Conservation (phyloP, 176 grass and related monocot species). For the Paspalum vaginatum region DNA sequence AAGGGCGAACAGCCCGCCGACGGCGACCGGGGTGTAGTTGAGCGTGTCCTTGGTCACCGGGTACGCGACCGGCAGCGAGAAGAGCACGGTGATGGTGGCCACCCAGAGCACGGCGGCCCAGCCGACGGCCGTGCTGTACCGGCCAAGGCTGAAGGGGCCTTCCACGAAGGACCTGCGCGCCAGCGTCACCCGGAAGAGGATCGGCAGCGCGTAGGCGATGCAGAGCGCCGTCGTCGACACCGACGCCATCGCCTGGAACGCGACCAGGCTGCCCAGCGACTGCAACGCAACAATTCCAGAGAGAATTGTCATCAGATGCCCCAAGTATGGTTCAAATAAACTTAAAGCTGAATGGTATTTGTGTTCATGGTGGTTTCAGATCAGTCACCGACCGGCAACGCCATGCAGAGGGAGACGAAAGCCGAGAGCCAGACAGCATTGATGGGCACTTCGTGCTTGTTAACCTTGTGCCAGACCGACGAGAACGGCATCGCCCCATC, state of each 20-base stretch:
- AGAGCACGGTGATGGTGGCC: conserved; percentile 78
- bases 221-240: conserved; percentile 79
- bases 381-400: conserved; percentile 73
- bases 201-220: conserved; percentile 82
- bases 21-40: conserved; percentile 70
- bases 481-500: conserved; percentile 91
- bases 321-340: too few relatives aligned
- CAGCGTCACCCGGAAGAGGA: conserved; percentile 76
- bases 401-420: conserved; percentile 73
- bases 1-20: conserved; percentile 65
- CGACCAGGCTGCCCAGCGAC: conserved; percentile 81
- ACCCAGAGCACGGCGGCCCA: conserved; percentile 83
- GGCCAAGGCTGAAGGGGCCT: conserved; percentile 78
- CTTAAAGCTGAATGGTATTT: too few relatives aligned
- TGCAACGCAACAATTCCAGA: conserved; percentile 23
- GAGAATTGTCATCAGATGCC: too few relatives aligned
- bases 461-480: conserved; percentile 78
- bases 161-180: conserved; percentile 57
- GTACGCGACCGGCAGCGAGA: conserved; percentile 79
- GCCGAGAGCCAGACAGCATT: conserved; percentile 91
- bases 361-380: neutral
- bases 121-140: conserved; percentile 54
- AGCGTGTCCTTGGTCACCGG: conserved; percentile 76
- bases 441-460: conserved; percentile 74
- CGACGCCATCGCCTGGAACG: conserved; percentile 98